A percentile compares a stretch with the other conserved stretches of the same genome.
phyloP scores from a whole-genome alignment of 345 rosid species.

The Citrus reticulata region DNA sequence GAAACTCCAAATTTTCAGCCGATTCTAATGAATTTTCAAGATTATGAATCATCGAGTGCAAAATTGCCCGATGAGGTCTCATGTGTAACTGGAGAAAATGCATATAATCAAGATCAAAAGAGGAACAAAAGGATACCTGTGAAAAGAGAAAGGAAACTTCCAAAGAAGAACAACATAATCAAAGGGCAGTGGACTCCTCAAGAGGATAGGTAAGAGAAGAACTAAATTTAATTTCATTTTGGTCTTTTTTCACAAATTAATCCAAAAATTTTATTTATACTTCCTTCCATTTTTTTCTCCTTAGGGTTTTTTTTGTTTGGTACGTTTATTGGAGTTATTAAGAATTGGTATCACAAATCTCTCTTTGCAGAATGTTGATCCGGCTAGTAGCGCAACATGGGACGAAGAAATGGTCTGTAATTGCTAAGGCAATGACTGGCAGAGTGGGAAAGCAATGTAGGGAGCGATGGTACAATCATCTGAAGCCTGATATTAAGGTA shows the following conservation, averaged over 20 bases:
- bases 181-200: conserved; percentile 71
- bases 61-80: conserved; percentile 21
- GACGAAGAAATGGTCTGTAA: conserved; percentile 63
- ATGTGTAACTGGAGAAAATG: conserved; percentile 13
- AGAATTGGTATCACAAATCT: not conserved
- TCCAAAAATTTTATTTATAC: not conserved
- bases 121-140: conserved; percentile 19
- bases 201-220: conserved; percentile 47
- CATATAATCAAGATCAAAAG: conserved; percentile 8
- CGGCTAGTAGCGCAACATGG: conserved; percentile 53
- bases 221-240: not conserved
- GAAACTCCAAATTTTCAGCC: not conserved
- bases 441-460: conserved; percentile 85
- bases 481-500: conserved; percentile 83
- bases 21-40: not conserved
- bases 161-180: conserved; percentile 32
- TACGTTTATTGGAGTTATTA: not conserved
- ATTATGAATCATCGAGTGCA: not conserved
- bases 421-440: conserved; percentile 55
- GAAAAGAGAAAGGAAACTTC: conserved; percentile 16
- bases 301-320: conserved; percentile 1
- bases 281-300: not conserved
- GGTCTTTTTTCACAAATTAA: not conserved
- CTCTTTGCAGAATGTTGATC: conserved; percentile 37
- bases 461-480: conserved; percentile 90